phyloP scores from a whole-genome alignment of 2,329 filamentous ascomycete genomes.

The Pseudogymnoascus sp. region DNA sequence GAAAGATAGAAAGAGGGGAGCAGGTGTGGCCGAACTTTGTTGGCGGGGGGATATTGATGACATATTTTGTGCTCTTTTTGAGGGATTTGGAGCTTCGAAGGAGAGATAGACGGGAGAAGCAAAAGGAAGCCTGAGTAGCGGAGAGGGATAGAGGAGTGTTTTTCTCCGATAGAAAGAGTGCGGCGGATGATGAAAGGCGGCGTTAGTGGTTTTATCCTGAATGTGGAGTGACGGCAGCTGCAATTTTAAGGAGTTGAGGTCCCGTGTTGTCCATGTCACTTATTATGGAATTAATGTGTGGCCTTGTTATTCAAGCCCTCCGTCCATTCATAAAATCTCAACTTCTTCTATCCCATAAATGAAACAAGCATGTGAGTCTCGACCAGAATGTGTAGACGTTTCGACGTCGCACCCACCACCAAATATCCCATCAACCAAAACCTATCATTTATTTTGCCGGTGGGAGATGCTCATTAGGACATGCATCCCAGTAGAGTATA shows the following conservation, averaged over 20 bases:
- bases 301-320: not conserved
- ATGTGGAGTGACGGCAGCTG: not conserved
- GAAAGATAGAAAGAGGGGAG: not conserved
- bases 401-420: not conserved
- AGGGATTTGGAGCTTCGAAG: conserved; percentile 10
- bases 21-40: not conserved
- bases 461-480: not conserved
- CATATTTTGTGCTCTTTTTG: conserved; percentile 9
- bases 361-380: not conserved
- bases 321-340: not conserved
- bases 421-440: not conserved
- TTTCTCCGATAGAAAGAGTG: not conserved
- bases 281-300: not conserved
- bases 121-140: not conserved
- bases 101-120: not conserved
- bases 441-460: not conserved
- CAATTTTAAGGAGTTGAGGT: not conserved
- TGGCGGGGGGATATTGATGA: not conserved
- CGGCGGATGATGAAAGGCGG: not conserved
- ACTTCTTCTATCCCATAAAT: not conserved
- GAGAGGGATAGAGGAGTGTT: not conserved
- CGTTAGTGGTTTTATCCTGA: not conserved
- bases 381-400: not conserved
- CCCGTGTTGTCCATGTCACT: not conserved
- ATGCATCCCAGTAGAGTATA: not conserved